phyloP scores from a whole-genome alignment of 768 basidiomycete genomes.

The Chiua virens region DNA sequence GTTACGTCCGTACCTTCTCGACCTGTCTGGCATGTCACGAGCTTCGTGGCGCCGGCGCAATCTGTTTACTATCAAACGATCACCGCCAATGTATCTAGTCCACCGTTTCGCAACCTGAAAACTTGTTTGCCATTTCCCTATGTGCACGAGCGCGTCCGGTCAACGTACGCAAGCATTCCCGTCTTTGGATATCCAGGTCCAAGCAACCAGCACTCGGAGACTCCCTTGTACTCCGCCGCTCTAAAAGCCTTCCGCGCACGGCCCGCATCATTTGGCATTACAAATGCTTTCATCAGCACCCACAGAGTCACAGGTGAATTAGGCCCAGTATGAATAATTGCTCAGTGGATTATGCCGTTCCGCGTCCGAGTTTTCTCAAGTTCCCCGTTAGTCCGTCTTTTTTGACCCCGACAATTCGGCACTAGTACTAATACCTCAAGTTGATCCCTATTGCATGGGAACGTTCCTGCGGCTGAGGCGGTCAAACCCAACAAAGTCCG shows the following conservation, averaged over 20 bases:
- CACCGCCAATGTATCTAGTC: slow-evolving; percentile 17
- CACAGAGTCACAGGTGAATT: slow-evolving; percentile 10
- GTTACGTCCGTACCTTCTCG: slow-evolving; percentile 35
- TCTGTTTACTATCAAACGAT: slow-evolving; percentile 20
- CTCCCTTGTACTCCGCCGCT: slow-evolving; percentile 23
- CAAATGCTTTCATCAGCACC: slow-evolving; percentile 7
- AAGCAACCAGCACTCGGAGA: slow-evolving; percentile 14
- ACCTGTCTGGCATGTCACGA: slow-evolving; percentile 17
- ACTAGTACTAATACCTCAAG: neutral
- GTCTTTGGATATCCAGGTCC: slow-evolving; percentile 21
- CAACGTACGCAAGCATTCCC: slow-evolving; percentile 20
- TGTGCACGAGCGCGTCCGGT: slow-evolving; percentile 12
- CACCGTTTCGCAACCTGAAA: slow-evolving; percentile 13
- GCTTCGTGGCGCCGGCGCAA: slow-evolving; percentile 32
- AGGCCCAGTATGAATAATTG: slow-evolving; percentile 13
- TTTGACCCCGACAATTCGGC: slow-evolving; percentile 1
- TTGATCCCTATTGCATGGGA: slow-evolving; percentile 14
- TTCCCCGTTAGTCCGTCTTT: slow-evolving; percentile 11
- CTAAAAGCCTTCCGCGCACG: slow-evolving; percentile 16
- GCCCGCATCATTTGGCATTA: slow-evolving; percentile 21
- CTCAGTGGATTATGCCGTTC: slow-evolving; percentile 7
- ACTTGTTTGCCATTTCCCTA: slow-evolving; percentile 13
- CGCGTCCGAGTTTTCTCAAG: slow-evolving; percentile 14
- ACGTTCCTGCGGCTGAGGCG: slow-evolving; percentile 19
- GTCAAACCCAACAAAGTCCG: slow-evolving; percentile 23